Evolutionary conservation across 768 basidiomycete genomes (phyloP), one percentile per base, ranked within the genome.

Genomic region (Russula ochroleuca): DNA sequence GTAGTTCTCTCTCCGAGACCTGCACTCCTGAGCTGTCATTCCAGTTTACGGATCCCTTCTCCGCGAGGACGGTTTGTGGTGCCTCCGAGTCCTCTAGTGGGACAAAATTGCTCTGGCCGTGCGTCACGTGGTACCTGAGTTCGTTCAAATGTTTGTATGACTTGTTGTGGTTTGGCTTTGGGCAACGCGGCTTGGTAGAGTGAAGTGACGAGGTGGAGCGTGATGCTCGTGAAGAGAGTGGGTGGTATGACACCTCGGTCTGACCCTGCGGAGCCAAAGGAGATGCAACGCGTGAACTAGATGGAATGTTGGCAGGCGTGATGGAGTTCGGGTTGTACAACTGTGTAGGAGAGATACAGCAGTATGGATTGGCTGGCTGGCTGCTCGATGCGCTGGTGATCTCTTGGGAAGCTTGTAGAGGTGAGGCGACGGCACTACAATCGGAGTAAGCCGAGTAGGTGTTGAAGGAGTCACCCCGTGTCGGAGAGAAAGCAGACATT

Each of bases 381-480:
- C 61, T 60, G 40, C 28, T 33, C 19, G 62, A 49, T 6, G 56
- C 45, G 38, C 55, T 48, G 15, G 25, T 14, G 35, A 10, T 31
- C 13, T 56, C 54, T 5, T 57, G 48, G 0, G 85, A 80, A 33
- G 84, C 86, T 0, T 86, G 87, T 76, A 89, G 79, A 15, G 80
- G 78, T 0, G 81, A 79, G 0, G 59, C 21, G 41, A 57, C 21
- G 43, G 62, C 31, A 37, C 82, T 82, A 72, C 85, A 89, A 63
- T 88, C 86, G 0, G 79, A 74, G 66, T 87, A 89, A 49, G 84
- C 83, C 15, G 85, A 84, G 35, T 35, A 8, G 3, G 35, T 35
- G 66, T 88, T 88, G 76, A 88, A 88, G 1, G 83, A 83, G 1
- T 87, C 84, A 54, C 72, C 71, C 63, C 73, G 72, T 63, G 76